Evolutionary conservation across 306 rosid genomes (phyloP).

Genomic region (Begonia loranthoides): DNA sequence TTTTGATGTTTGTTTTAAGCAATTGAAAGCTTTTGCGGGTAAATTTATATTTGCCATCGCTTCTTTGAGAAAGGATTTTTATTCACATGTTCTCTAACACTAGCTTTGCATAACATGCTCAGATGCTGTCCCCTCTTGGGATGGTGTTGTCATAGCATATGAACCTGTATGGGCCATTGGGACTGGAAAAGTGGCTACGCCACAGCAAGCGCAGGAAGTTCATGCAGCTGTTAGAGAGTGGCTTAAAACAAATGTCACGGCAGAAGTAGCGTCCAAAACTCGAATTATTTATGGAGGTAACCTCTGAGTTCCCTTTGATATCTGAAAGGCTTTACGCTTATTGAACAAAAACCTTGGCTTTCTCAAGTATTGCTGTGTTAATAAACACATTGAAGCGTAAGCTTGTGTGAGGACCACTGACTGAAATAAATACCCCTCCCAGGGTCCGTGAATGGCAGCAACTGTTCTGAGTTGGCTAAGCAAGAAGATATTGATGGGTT

Average conservation of each 20-base stretch:
- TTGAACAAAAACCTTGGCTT: no score
- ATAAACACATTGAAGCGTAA: no score
- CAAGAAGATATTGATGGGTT: constrained; percentile 97
- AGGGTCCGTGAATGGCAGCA: constrained; percentile 97
- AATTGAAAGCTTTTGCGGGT: constrained; percentile 88
- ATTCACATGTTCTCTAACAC: constrained; percentile 5
- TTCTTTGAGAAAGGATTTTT: constrained; percentile 9
- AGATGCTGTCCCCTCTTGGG: constrained; percentile 96
- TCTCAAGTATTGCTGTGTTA: no score
- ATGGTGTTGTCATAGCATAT: constrained; percentile 77
- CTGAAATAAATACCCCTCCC: constrained; percentile 2
- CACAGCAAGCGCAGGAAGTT: constrained; percentile 98
- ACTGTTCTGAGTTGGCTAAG: constrained; percentile 83
- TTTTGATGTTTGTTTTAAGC: constrained; percentile 69
- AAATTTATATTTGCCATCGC: constrained; percentile 12
- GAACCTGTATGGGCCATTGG: constrained; percentile 99
- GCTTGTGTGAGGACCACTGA: no score
- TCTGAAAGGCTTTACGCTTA: no score
- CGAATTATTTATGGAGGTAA: constrained; percentile 95
- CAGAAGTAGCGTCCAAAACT: constrained; percentile 84
- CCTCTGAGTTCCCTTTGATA: constrained; percentile 6
- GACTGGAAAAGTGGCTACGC: constrained; percentile 94
- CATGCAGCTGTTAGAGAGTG: constrained; percentile 87
- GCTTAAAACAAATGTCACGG: constrained; percentile 71
- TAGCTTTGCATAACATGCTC: constrained; percentile 13